A percentile compares a stretch with the other conserved stretches of the same genome.
Evolutionary conservation across 2,329 filamentous ascomycete genomes (phyloP).

Genomic region (Trichoderma oligosporum): DNA sequence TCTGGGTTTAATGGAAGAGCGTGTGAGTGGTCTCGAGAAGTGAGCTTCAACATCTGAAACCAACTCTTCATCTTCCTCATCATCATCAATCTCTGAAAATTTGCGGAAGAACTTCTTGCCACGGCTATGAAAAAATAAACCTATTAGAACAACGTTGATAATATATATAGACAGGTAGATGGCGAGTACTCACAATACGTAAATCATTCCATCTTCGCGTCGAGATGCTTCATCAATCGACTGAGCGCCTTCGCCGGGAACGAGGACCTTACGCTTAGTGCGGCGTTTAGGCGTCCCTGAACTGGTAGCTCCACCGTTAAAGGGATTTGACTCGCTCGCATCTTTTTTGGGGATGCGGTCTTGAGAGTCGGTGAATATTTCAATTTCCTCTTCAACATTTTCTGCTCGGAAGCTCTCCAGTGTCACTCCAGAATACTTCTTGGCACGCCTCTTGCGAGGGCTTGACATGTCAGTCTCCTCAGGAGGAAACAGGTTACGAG

Average conservation of each 20-base stretch:
- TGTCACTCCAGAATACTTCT: conserved; percentile 53
- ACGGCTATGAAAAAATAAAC: conserved; percentile 55
- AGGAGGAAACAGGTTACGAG: conserved; percentile 60
- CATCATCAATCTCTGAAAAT: conserved; percentile 46
- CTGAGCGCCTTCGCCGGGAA: conserved; percentile 55
- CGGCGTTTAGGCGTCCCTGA: conserved; percentile 47
- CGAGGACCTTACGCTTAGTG: conserved; percentile 52
- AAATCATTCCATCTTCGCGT: conserved; percentile 70
- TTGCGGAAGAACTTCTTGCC: conserved; percentile 76
- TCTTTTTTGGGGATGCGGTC: conserved; percentile 71
- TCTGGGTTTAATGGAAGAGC: conserved; percentile 67
- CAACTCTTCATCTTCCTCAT: conserved; percentile 30
- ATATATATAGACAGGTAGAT: background rate
- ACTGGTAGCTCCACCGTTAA: conserved; percentile 50
- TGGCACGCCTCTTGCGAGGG: conserved; percentile 55
- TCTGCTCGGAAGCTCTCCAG: conserved; percentile 57
- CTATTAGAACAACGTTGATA: conserved; percentile 5
- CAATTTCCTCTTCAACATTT: conserved; percentile 56
- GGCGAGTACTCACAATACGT: conserved; percentile 64
- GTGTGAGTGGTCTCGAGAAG: conserved; percentile 51
- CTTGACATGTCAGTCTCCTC: conserved; percentile 57
- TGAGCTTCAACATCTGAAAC: conserved; percentile 35
- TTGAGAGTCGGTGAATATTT: conserved; percentile 75
- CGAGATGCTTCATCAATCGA: conserved; percentile 59
- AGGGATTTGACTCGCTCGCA: conserved; percentile 66